Base-by-base conservation (phyloP, 2,329 filamentous ascomycete genomes). In the Trichoderma pleuroti region DNA sequence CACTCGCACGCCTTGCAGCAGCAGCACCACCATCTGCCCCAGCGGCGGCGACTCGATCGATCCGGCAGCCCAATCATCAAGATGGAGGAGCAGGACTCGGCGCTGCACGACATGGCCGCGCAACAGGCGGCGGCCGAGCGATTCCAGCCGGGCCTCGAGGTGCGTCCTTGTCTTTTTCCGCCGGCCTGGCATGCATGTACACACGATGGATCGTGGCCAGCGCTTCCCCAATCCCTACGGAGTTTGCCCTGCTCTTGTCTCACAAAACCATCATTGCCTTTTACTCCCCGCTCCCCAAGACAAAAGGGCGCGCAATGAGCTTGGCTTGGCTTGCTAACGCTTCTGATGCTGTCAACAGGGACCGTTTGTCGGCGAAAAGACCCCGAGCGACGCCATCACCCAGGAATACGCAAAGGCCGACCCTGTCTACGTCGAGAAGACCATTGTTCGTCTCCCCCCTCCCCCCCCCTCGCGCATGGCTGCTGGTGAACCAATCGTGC, bases 321-420 rank as follows among this genome's bases (percentile, higher is more conserved):
- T 7, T 2, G 5, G 26, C 26, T 28, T 28, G 18, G 6, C 34
- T 14, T 67, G 57, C 60, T 66, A 30, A 63, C 49, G 18, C 56
- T 59, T 32, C 21, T 34, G 28, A 26, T 34, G 39, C n/a, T 30
- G 34, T 65, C 26, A 60, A 68, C 77, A 98, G 95, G 94, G 93
- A 70, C 92, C 93, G 72, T 85, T 94, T 63, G 92, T 98, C 74
- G 92, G 93, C 76, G 87, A 91, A 72, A 93, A 92, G 81, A 89
- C 90, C 77, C 88, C 92, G 65, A 97, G 91, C 81, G 87, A 90
- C 75, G 88, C 86, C 74, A 93, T 99, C 78, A 90, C 92, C 18
- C 86, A 91, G 73, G 93, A 97, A 80, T 98, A 97, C 83, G 92
- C 93, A 72, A 92, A 92, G 81, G 94, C 93, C 72, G 94, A 98